Evolutionary conservation across 2,329 filamentous ascomycete genomes (phyloP).

Genomic region (Exophiala sp.): DNA sequence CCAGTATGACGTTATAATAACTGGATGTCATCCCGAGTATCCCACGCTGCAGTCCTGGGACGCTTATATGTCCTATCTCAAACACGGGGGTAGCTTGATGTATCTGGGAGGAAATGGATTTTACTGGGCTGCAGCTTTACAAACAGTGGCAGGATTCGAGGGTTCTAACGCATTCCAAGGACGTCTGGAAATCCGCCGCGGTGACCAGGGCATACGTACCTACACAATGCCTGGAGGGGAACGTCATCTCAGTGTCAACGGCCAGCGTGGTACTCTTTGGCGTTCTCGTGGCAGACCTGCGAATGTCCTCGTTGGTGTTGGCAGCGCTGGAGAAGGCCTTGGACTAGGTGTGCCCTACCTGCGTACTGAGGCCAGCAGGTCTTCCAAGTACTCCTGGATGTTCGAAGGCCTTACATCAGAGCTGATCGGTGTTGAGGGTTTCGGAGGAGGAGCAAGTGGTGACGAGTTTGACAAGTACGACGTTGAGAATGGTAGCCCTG

Average conservation of each 20-base stretch:
- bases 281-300: constrained; percentile 32
- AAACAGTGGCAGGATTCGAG: constrained; percentile 1
- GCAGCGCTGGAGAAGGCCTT: constrained; percentile 31
- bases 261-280: constrained; percentile 35
- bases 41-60: constrained; percentile 30
- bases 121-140: constrained; percentile 30
- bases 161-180: constrained; percentile 20
- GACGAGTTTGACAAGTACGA: constrained; percentile 39
- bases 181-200: constrained; percentile 35
- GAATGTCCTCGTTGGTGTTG: constrained; percentile 33
- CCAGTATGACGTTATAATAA: constrained; percentile 30
- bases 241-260: constrained; percentile 30
- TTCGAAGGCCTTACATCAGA: constrained; percentile 24
- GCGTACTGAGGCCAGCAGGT: background rate
- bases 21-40: constrained; percentile 37
- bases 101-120: constrained; percentile 39
- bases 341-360: constrained; percentile 28
- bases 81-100: constrained; percentile 35
- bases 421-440: constrained; percentile 27
- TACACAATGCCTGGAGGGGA: constrained; percentile 32
- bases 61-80: constrained; percentile 31
- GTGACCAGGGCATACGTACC: constrained; percentile 33
- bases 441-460: constrained; percentile 34
- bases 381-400: constrained; percentile 7
- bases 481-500: constrained; percentile 31